phyloP scores from a whole-genome alignment of 257 asterid species.

The Sherardia arvensis region DNA sequence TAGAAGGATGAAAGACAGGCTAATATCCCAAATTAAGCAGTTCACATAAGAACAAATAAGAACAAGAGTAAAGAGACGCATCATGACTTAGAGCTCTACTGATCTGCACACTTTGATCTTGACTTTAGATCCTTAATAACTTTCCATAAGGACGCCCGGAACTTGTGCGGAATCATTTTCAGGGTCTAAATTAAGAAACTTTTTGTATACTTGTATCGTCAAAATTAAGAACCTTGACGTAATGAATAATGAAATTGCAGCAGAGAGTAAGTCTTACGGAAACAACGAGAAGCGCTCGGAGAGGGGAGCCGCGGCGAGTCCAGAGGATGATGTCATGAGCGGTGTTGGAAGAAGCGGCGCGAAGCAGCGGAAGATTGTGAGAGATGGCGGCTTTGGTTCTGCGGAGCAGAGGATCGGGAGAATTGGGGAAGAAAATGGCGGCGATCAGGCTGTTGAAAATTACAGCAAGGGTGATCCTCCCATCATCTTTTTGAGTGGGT shows the following conservation, averaged over 20 bases:
- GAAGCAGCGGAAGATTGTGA: slow-evolving; percentile 54
- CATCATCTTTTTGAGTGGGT: slow-evolving; percentile 11
- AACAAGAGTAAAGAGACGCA: too few relatives aligned
- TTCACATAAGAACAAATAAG: neutral
- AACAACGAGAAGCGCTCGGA: slow-evolving; percentile 61
- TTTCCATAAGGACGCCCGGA: too few relatives aligned
- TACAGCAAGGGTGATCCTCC: slow-evolving; percentile 30
- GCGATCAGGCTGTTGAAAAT: slow-evolving; percentile 41
- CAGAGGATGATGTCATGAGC: slow-evolving; percentile 40
- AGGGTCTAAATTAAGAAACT: too few relatives aligned
- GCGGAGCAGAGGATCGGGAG: slow-evolving; percentile 27
- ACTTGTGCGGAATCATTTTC: too few relatives aligned
- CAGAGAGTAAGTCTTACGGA: slow-evolving; percentile 45
- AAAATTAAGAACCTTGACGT: too few relatives aligned
- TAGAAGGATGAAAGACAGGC: neutral
- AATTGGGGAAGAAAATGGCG: slow-evolving; percentile 37
- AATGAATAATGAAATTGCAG: too few relatives aligned
- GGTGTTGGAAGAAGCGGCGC: slow-evolving; percentile 47
- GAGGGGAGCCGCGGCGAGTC: slow-evolving; percentile 64
- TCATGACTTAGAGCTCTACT: neutral
- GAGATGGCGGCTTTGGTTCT: slow-evolving; percentile 42
- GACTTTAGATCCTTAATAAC: too few relatives aligned
- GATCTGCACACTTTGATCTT: too few relatives aligned
- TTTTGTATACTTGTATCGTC: too few relatives aligned
- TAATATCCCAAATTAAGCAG: neutral